Percentiles rank a stretch among this genome's conserved stretches.
Conservation (phyloP, 495 filamentous ascomycete species). For the Aspergillus nanangensis region DNA sequence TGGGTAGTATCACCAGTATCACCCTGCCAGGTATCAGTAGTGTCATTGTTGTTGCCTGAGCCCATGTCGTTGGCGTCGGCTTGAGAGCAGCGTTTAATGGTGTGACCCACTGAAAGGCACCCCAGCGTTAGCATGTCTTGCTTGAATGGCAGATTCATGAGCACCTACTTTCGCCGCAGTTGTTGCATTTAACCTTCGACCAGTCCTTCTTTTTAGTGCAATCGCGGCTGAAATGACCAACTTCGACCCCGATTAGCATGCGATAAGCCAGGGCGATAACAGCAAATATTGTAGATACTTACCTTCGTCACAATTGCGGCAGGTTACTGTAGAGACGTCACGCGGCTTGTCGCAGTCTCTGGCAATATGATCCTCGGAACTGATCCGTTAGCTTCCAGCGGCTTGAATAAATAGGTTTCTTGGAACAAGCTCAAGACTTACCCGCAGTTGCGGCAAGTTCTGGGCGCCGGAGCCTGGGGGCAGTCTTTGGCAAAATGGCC, state of each 20-base stretch:
- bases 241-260: constrained; percentile 16
- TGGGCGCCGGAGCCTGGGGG: constrained; percentile 49
- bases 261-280: no score
- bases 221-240: constrained; percentile 67
- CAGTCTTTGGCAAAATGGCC: constrained; percentile 87
- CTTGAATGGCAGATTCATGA: no score
- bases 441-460: constrained; percentile 63
- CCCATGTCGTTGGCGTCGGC: constrained; percentile 1
- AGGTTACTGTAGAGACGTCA: constrained; percentile 46
- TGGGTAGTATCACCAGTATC: background rate
- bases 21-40: no score
- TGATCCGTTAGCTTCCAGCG: constrained; percentile 17
- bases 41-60: constrained; percentile 1
- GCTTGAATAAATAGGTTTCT: no score
- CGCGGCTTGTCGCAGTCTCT: constrained; percentile 53
- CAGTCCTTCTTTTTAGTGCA: constrained; percentile 77
- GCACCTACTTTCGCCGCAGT: constrained; percentile 64
- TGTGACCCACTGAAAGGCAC: constrained; percentile 58
- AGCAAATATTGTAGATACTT: constrained; percentile 14
- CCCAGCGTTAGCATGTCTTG: no score
- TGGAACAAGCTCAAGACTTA: constrained; percentile 24
- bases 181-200: constrained; percentile 67
- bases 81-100: constrained; percentile 52
- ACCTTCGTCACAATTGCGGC: constrained; percentile 67
- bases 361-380: constrained; percentile 48